Evolutionary conservation across 2,329 filamentous ascomycete genomes (phyloP), one percentile per base, ranked within the genome.

Genomic region (Septoria petroselini): DNA sequence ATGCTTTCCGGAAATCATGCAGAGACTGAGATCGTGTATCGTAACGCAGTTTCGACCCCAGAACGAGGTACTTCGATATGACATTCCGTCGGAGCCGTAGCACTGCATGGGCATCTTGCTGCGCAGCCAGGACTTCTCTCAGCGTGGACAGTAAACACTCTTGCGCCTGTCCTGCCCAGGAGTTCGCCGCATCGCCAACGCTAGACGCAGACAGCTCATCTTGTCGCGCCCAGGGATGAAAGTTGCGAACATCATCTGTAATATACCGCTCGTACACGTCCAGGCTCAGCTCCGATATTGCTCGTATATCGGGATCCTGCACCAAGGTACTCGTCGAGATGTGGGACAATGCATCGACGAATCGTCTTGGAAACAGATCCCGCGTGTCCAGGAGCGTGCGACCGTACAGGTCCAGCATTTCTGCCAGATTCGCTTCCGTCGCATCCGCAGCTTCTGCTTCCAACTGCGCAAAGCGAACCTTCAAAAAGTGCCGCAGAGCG

Each of bases 201-300:
- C 75, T 72, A 2, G 65, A 48, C 23, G 64, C 55, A 18, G 70
- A 63, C 4, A 77, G 60, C 58, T 93, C 86, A 58, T 91, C 88
- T 60, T 94, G 84, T 23, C 87, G 83, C 29, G 94, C 86, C 72
- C 89, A 95, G 0, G 91, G 91, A 1, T 84, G 91, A 65, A 94
- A 96, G 57, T 85, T 86, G 39, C 81, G 81, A 34, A 95, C 86
- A 53, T 94, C 88, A 6, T 90, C 83, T 14, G 86, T 79, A 55
- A 93, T 86, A 86, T 90, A 95, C 15, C 78, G 78, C 56, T 84
- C 82, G 62, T 88, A 83, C 7, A 93, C 71, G 63, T 95, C 89
- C 19, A 96, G 72, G 29, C 86, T 81, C 9, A 95, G 71, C 12
- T 84, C 85, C 57, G 87, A 81, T 1, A 93, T 68, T 1, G 73